Conservation (phyloP, 192 early-diverging fungal genomes). For the Podila verticillata region DNA sequence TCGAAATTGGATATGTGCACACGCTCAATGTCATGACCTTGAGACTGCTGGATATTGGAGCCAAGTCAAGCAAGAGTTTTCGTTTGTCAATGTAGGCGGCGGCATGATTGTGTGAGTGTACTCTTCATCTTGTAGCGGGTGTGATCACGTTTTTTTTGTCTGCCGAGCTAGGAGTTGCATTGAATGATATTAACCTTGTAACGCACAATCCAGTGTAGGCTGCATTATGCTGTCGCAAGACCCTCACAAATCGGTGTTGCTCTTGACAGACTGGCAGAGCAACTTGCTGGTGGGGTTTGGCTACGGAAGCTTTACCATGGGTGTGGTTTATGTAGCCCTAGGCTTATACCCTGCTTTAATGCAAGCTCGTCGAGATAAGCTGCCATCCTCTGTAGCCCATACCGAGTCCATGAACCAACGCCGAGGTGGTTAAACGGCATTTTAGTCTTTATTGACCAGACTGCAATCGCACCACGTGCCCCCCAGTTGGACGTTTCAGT, state of each 20-base stretch:
- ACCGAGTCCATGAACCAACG: too few species aligned
- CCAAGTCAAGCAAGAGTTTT: not conserved
- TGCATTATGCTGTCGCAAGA: not conserved
- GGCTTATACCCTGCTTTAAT: not conserved
- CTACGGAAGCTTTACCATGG: not conserved
- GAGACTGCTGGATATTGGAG: not conserved
- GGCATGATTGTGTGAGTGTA: not conserved
- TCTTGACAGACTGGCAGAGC: not conserved
- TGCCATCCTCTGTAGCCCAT: not conserved
- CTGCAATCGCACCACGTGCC: too few species aligned
- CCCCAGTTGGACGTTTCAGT: too few species aligned
- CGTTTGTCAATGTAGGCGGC: not conserved
- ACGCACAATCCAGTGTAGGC: not conserved
- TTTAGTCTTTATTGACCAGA: too few species aligned
- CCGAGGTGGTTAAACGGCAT: too few species aligned
- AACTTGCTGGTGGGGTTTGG: not conserved
- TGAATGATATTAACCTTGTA: not conserved
- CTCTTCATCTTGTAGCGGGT: not conserved
- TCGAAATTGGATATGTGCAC: not conserved
- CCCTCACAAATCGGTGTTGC: not conserved
- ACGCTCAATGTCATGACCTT: not conserved
- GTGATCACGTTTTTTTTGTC: not conserved
- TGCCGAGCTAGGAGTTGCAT: not conserved
- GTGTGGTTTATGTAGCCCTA: not conserved
- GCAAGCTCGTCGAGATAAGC: not conserved